Base-by-base conservation (phyloP, 306 rosid species). In the Dicorynia guianensis region DNA sequence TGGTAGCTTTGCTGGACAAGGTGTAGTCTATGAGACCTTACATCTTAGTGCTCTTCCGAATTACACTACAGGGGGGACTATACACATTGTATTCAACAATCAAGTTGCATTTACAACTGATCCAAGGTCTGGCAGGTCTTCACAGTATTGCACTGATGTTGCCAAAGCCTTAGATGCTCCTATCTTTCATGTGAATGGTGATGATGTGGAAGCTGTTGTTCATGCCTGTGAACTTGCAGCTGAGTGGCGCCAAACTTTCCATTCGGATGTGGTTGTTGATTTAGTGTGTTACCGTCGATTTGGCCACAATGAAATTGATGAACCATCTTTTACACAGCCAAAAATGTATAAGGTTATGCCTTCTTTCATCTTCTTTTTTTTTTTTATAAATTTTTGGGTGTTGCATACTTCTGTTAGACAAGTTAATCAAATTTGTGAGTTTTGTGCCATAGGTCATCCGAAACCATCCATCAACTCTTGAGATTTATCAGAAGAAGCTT, bases 1-100 rank as follows among this genome's bases (percentile, higher is more conserved):
- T 82, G 97, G 99, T 80, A 95, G 99, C 76, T 95, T 92, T 87
- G 96, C 99, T 4, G 99, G 99, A 48, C 97, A 92, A 85, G 99
- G 99, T 57, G 99, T 95, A 54, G 99, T 92, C 76, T 95, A 92
- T 20, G 99, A 95, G 83, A 90, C 93, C 39, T 85, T 95, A 9
- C 99, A 95, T 95, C 87, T 95, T 52, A 95, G 99, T 74, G 97
- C 97, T 80, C 97, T 95, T 80, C 97, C 93, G 4, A 95, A 95
- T 85, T 90, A 95, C 78, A 69, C 88, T n/a, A 95, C 99, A 11
- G 99, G 99, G 40, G 99, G 99, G 69, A 95, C 99, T 2, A 89
- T 90, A 53, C 99, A 95, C 84, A 82, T 95, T 64, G 97, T 92
- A 69, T 86, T 92, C 67, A 95, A 95, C 82, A 92, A 95, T 78